phyloP scores from a whole-genome alignment of 176 grass and related monocot genomes.

The Canna indica region DNA sequence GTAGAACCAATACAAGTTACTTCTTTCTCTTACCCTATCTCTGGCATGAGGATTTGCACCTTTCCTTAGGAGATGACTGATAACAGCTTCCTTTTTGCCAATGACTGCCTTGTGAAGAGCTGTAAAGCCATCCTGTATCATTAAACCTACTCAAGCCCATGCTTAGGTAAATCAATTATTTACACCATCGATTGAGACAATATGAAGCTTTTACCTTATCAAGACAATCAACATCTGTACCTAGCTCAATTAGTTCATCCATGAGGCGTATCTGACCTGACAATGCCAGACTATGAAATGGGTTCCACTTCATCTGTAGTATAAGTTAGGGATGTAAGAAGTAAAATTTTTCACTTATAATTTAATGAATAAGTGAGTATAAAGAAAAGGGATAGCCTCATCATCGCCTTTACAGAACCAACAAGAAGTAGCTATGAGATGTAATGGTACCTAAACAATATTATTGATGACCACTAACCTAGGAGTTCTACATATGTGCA shows the following conservation, averaged over 20 bases:
- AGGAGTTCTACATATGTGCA: background rate
- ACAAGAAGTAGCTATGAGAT: background rate
- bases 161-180: background rate
- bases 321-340: constrained; percentile 12
- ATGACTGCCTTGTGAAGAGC: constrained; percentile 74
- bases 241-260: constrained; percentile 66
- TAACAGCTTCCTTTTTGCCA: constrained; percentile 91
- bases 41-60: constrained; percentile 73
- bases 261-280: constrained; percentile 74
- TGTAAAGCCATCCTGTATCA: constrained; percentile 71
- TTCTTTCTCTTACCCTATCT: constrained; percentile 45
- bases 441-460: background rate
- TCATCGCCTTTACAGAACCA: background rate
- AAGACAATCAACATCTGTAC: constrained; percentile 57
- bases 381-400: background rate
- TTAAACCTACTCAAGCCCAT: background rate
- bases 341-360: constrained; percentile 12
- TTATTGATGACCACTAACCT: background rate
- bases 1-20: background rate
- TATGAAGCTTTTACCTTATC: constrained; percentile 37
- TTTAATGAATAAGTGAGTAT: background rate
- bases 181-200: background rate
- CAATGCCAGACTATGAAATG: constrained; percentile 55
- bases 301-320: constrained; percentile 78
- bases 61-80: constrained; percentile 84